phyloP scores from a whole-genome alignment of 495 filamentous ascomycete genomes.

The Jackrogersella multiformis region DNA sequence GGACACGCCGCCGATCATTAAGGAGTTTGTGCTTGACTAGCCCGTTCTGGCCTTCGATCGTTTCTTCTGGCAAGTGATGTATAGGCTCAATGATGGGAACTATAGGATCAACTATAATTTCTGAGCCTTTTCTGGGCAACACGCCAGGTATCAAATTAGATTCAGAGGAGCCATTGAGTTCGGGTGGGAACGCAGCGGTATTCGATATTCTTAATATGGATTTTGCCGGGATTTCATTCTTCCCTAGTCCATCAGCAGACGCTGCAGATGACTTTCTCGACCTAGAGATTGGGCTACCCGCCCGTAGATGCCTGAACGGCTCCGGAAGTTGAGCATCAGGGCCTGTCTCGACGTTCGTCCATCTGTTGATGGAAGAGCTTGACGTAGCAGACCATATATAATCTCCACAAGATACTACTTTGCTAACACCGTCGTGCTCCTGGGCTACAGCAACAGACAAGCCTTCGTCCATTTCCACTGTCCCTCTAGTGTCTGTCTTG shows the following conservation, averaged over 20 bases:
- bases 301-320: constrained; percentile 64
- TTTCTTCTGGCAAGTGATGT: constrained; percentile 79
- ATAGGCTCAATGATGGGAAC: constrained; percentile 68
- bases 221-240: constrained; percentile 76
- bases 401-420: constrained; percentile 80
- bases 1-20: constrained; percentile 86
- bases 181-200: constrained; percentile 74
- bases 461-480: constrained; percentile 80
- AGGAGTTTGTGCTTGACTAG: constrained; percentile 91
- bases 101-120: constrained; percentile 67
- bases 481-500: constrained; percentile 87
- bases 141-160: constrained; percentile 54
- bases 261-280: constrained; percentile 44
- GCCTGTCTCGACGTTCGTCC: constrained; percentile 85
- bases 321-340: constrained; percentile 61
- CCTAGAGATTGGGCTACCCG: constrained; percentile 56
- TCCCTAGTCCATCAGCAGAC: constrained; percentile 49
- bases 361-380: constrained; percentile 93
- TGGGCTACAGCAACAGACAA: constrained; percentile 87
- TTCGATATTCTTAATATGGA: constrained; percentile 83
- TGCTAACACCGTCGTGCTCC: constrained; percentile 89
- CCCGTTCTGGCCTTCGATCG: constrained; percentile 94
- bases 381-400: constrained; percentile 95
- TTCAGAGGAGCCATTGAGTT: constrained; percentile 52
- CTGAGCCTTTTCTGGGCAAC: constrained; percentile 65